Base-by-base conservation (phyloP, 441 rosid genomes). In the Adansonia gregorii region DNA sequence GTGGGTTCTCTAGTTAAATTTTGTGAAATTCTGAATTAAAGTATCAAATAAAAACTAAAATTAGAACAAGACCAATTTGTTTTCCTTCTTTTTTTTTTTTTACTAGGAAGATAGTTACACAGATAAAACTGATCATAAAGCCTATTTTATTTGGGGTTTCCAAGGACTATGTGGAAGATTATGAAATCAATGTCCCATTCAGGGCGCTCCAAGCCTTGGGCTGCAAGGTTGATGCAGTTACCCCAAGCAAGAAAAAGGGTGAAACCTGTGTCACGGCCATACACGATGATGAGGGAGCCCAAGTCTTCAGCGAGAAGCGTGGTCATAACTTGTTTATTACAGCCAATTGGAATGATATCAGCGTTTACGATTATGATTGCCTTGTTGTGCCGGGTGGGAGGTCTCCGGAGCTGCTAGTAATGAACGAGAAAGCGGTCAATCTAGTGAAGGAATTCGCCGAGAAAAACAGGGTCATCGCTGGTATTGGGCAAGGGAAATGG, bases 131-230 rank as follows among this genome's bases (percentile, higher is more conserved):
- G 15, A 72, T 39, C 22, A 39, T 35, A 15, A 60, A 35, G 15
- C 9, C 27, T 52, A 19, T 59, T 54, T 55, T 8, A 3, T 60
- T 8, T 48, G 15, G 43, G 12, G n/a, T 78, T 70, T 69, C 14
- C 7, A 65, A 88, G 91, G 91, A 88, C 55, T 88, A 82, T 71
- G 89, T 85, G 49, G 91, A 88, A 73, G 89, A 88, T 49, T 86
- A 82, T 45, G 87, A 82, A 74, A 76, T 78, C 51, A 85, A 85
- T 65, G 87, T 88, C 55, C 90, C 89, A 11, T 85, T 84, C 60
- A 80, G 82, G 39, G 88, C 90, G 48, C 79, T 87, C n/a, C 87
- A 87, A 80, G 88, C 85, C 15, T 22, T 88, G 24, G 88, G 88
- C 31, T 83, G 87, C 82, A 85, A 83, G 76, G 88, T 87, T 15